These are phyloP conservation scores for Dimargaris verticillata DNA, from an alignment of 192 early-diverging fungal genomes.

Conservation along the genomic window DNA sequence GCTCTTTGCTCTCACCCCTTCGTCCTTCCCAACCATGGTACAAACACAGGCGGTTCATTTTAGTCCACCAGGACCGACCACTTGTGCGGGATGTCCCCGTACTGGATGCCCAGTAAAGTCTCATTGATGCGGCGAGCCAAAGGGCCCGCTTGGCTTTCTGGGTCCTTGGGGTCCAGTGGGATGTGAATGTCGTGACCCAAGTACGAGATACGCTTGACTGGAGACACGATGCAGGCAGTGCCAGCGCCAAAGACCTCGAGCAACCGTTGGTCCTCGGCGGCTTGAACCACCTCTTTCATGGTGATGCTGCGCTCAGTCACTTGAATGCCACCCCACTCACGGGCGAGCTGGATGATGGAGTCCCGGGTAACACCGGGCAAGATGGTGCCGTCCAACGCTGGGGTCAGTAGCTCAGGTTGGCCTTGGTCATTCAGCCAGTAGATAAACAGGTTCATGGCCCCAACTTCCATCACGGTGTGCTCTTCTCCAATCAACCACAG, in stretches of 20 bases:
- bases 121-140: slow-evolving; percentile 67
- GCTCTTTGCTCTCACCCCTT: not conserved
- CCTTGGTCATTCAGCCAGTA: slow-evolving; percentile 71
- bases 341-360: slow-evolving; percentile 66
- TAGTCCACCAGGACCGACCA: slow-evolving; percentile 75
- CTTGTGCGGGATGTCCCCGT: slow-evolving; percentile 63
- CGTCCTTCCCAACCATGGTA: no score
- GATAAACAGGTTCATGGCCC: slow-evolving; percentile 94
- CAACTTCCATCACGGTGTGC: slow-evolving; percentile 82
- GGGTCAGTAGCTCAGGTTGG: slow-evolving; percentile 74
- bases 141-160: slow-evolving; percentile 66
- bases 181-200: slow-evolving; percentile 61
- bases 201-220: slow-evolving; percentile 76
- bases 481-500: slow-evolving; percentile 87
- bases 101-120: slow-evolving; percentile 83
- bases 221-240: slow-evolving; percentile 87
- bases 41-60: not conserved
- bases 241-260: slow-evolving; percentile 90
- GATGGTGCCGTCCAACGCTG: slow-evolving; percentile 84
- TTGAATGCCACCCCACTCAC: slow-evolving; percentile 73
- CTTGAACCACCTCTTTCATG: slow-evolving; percentile 61
- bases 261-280: slow-evolving; percentile 60
- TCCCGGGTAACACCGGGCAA: slow-evolving; percentile 90
- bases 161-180: slow-evolving; percentile 70
- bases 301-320: slow-evolving; percentile 68